A percentile compares a stretch with the other conserved stretches of the same genome.
These are phyloP conservation scores for Pythium rhizo-oryzae DNA, from an alignment of 352 stramenopile species.

Conservation along the genomic window DNA sequence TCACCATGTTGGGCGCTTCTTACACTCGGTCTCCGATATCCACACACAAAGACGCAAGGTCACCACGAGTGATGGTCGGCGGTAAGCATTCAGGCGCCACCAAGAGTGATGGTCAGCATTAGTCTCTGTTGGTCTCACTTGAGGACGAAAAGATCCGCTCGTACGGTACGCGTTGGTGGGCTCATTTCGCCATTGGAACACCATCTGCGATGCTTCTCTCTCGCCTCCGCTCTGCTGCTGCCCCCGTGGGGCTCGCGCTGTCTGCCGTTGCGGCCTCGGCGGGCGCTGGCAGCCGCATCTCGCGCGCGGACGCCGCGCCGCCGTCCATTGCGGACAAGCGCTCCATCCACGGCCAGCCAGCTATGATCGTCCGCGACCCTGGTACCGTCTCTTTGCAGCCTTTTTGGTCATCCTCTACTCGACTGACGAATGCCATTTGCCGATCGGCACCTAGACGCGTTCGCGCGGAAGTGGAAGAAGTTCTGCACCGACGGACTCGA, in stretches of 20 bases:
- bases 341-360: constrained; percentile 15
- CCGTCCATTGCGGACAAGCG: constrained; percentile 16
- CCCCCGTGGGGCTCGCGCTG: constrained; percentile 17
- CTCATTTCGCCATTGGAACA: constrained; percentile 5
- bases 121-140: no score
- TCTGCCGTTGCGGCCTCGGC: not conserved
- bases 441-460: constrained; percentile 43
- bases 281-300: not conserved
- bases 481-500: constrained; percentile 63
- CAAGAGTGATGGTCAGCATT: constrained; percentile 17
- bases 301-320: not conserved
- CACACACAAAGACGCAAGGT: not conserved
- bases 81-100: not conserved
- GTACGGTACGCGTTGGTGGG: no score
- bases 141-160: not conserved
- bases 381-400: constrained; percentile 29
- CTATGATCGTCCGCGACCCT: constrained; percentile 45
- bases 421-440: not conserved
- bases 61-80: constrained; percentile 14
- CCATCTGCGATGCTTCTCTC: constrained; percentile 15
- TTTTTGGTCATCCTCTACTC: not conserved
- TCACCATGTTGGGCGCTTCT: constrained; percentile 5
- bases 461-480: constrained; percentile 74
- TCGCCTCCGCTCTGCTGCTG: constrained; percentile 1
- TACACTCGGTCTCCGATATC: not conserved